Percentiles rank a stretch among this genome's conserved stretches.
Evolutionary conservation across 257 asterid species (phyloP).

Genomic region (Lavandula angustifolia): DNA sequence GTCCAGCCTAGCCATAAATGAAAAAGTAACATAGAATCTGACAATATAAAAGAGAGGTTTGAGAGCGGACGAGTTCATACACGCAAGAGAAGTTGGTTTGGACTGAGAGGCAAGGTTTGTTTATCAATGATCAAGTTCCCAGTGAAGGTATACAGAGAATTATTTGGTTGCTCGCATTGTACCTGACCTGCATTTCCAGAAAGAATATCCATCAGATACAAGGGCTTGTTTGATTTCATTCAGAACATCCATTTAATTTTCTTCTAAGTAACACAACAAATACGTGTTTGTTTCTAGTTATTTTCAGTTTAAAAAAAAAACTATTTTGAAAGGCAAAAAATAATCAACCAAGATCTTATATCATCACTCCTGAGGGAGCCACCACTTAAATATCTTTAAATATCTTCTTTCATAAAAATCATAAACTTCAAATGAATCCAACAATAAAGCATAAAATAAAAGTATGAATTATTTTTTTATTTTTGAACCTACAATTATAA

Average conservation of each 20-base stretch:
- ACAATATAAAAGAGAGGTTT: conserved; percentile 5
- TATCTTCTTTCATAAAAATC: not conserved
- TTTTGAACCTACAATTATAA: not conserved
- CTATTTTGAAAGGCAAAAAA: not conserved
- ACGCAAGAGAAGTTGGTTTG: conserved; percentile 92
- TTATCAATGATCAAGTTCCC: conserved; percentile 87
- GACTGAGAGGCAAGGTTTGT: conserved; percentile 97
- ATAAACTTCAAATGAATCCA: not conserved
- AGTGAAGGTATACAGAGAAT: conserved; percentile 95
- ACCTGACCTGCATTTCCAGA: conserved; percentile 78
- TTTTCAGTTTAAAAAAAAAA: not conserved
- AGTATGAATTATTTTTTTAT: not conserved
- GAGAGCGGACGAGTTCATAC: conserved; percentile 45
- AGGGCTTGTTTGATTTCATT: conserved; percentile 12
- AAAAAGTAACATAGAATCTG: conserved; percentile 21
- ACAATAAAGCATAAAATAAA: not conserved
- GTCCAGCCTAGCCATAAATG: not conserved
- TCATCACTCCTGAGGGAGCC: not conserved
- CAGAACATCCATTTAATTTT: not conserved
- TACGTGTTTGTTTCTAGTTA: not conserved
- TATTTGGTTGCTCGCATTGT: conserved; percentile 99
- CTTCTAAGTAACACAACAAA: not conserved
- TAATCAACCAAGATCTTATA: not conserved
- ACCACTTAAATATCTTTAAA: not conserved
- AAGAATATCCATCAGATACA: conserved; percentile 35